phyloP scores from a whole-genome alignment of 2,329 filamentous ascomycete genomes.

The Ophiocordyceps sinensis region DNA sequence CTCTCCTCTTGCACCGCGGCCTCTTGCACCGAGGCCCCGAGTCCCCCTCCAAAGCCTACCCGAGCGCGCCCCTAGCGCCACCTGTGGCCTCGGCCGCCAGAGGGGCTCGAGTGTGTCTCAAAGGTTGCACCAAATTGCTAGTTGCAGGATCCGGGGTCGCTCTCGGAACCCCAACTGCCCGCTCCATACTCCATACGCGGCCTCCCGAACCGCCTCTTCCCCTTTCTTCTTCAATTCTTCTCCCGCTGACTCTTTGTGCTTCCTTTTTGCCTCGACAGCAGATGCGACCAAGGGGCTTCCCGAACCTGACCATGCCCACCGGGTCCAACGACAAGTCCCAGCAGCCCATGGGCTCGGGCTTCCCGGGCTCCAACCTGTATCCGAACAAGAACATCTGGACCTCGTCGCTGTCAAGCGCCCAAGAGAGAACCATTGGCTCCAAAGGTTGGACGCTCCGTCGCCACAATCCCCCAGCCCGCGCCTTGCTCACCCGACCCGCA shows the following conservation, averaged over 20 bases:
- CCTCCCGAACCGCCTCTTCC: background rate
- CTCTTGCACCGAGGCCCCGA: background rate
- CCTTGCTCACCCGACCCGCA: conserved; percentile 8
- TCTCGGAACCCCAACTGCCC: conserved; percentile 4
- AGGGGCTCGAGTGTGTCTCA: conserved; percentile 21
- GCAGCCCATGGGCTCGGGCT: conserved; percentile 26
- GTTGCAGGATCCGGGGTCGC: conserved; percentile 12
- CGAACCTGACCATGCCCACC: conserved; percentile 22
- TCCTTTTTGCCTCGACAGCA: conserved; percentile 7
- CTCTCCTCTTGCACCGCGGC: background rate
- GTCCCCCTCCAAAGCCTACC: background rate
- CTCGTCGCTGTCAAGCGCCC: conserved; percentile 24
- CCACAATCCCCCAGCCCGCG: background rate
- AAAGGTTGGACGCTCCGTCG: conserved; percentile 28
- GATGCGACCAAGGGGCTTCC: conserved; percentile 23
- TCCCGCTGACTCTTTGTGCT: background rate
- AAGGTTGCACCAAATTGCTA: conserved; percentile 18
- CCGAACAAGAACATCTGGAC: conserved; percentile 22
- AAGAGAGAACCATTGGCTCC: conserved; percentile 25
- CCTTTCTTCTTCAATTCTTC: background rate
- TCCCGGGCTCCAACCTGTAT: conserved; percentile 21
- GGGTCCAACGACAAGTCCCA: conserved; percentile 16
- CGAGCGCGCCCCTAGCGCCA: conserved; percentile 3
- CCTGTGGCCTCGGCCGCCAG: conserved; percentile 16
- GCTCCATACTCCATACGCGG: conserved; percentile 2